These are phyloP conservation scores for Penicillium longicatenatum DNA, from an alignment of 495 filamentous ascomycete genomes.

Conservation along the genomic window DNA sequence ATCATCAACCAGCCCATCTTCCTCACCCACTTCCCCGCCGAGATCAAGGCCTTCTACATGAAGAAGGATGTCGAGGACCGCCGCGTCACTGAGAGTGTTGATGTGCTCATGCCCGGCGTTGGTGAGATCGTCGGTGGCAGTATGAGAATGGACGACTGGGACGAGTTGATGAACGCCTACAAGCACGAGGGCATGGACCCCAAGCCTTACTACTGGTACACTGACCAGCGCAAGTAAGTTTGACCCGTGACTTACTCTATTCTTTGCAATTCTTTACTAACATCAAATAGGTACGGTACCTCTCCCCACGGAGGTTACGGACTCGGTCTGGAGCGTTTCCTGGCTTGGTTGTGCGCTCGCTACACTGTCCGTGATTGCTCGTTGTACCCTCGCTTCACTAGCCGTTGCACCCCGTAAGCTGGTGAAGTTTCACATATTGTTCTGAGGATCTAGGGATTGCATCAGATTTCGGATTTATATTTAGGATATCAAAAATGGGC, in stretches of 20 bases:
- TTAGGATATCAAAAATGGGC: conserved; percentile 6
- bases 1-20: conserved; percentile 94
- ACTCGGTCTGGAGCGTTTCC: conserved; percentile 90
- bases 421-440: conserved; percentile 6
- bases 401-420: conserved; percentile 82
- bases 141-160: conserved; percentile 93
- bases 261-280: conserved; percentile 10
- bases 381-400: conserved; percentile 92
- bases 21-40: conserved; percentile 93
- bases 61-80: conserved; percentile 80
- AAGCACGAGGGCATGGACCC: conserved; percentile 82
- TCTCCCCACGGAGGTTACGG: conserved; percentile 96
- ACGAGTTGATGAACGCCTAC: conserved; percentile 90
- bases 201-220: conserved; percentile 97
- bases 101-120: conserved; percentile 94
- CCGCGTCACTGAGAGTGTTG: conserved; percentile 94
- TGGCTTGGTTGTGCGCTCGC: conserved; percentile 93
- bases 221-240: conserved; percentile 93
- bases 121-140: conserved; percentile 96
- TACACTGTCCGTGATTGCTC: conserved; percentile 88
- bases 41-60: conserved; percentile 99
- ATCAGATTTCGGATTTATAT: conserved; percentile 1
- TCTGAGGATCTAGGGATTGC: conserved; percentile 6
- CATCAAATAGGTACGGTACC: conserved; percentile 73
- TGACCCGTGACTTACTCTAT: background rate